Evolutionary conservation across 2,329 filamentous ascomycete species (phyloP).

Genomic region (Hansfordia pulvinata): DNA sequence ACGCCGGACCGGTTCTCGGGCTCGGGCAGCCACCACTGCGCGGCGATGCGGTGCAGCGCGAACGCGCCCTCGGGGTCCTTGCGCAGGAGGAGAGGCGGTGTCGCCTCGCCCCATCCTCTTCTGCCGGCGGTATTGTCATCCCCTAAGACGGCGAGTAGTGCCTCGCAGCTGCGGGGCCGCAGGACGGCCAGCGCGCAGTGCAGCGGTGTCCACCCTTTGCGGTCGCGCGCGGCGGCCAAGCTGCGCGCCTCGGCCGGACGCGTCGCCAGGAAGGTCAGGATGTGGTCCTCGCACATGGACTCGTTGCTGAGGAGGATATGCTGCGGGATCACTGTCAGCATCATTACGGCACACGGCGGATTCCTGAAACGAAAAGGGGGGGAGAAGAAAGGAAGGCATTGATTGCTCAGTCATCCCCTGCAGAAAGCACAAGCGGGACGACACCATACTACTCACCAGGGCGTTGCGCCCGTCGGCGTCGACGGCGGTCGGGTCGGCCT

Average conservation of each 20-base stretch:
- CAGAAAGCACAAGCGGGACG: no score
- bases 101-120: no score
- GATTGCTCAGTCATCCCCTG: no score
- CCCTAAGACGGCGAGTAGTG: slow-evolving; percentile 4
- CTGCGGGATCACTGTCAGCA: neutral
- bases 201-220: slow-evolving; percentile 4
- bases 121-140: no score
- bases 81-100: no score
- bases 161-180: slow-evolving; percentile 3
- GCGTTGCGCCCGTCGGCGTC: slow-evolving; percentile 7
- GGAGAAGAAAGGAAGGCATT: no score
- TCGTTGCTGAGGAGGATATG: slow-evolving; percentile 9
- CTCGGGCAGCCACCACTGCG: slow-evolving; percentile 4
- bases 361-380: no score
- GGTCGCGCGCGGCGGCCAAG: slow-evolving; percentile 4
- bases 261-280: slow-evolving; percentile 8
- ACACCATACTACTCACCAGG: slow-evolving; percentile 3
- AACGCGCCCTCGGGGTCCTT: slow-evolving; percentile 8
- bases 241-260: slow-evolving; percentile 3
- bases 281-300: slow-evolving; percentile 5
- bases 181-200: slow-evolving; percentile 5
- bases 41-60: slow-evolving; percentile 10
- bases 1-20: slow-evolving; percentile 3
- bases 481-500: slow-evolving; percentile 5
- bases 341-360: no score